Evolutionary conservation across 352 stramenopile genomes (phyloP).

Genomic region (Globisporangium alternatum): DNA sequence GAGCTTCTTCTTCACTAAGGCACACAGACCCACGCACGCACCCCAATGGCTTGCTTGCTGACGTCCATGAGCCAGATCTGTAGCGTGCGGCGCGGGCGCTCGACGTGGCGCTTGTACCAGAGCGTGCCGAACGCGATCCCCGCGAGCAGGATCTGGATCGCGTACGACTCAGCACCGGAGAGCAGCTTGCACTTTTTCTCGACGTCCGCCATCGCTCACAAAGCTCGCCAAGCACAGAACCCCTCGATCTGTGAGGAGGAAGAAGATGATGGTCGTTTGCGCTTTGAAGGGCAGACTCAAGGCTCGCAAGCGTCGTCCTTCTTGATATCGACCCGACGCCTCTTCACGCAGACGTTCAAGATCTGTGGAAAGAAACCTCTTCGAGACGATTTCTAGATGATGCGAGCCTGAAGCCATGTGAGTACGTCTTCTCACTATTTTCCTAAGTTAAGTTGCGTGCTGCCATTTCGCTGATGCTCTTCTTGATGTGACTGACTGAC

Average conservation of each 20-base stretch:
- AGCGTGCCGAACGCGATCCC: conserved; percentile 65
- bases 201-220: conserved; percentile 15
- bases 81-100: conserved; percentile 60
- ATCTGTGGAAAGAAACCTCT: conserved; percentile 12
- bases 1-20: too few species aligned
- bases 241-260: not conserved
- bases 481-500: not conserved
- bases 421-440: conserved; percentile 1
- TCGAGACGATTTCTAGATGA: not conserved
- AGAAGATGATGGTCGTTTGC: not conserved
- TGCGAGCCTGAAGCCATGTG: not conserved
- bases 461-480: not conserved
- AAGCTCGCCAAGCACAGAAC: too few species aligned
- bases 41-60: conserved; percentile 79
- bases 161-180: conserved; percentile 64
- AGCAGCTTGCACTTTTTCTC: conserved; percentile 56
- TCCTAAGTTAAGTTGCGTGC: not conserved
- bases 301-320: not conserved
- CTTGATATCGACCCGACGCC: conserved; percentile 1
- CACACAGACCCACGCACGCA: conserved; percentile 15
- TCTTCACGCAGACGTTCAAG: not conserved
- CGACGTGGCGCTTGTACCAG: conserved; percentile 85
- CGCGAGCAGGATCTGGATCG: conserved; percentile 64
- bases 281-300: not conserved
- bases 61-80: conserved; percentile 82